These are phyloP conservation scores for Leucosporidium yakuticum DNA, from an alignment of 768 basidiomycete species.

Conservation along the genomic window DNA sequence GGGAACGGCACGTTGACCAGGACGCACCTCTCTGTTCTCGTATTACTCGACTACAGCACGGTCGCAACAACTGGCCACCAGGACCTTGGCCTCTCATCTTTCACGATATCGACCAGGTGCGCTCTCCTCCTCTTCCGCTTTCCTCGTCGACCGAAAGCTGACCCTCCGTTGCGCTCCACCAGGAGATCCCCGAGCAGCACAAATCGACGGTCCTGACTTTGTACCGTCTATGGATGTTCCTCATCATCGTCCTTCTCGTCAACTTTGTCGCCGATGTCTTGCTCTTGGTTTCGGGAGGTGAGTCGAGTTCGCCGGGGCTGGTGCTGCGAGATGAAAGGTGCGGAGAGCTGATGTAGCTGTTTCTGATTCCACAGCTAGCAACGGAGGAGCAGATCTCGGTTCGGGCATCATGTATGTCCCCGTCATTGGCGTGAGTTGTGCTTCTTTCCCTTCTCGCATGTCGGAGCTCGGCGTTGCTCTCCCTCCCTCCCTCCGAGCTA, in stretches of 20 bases:
- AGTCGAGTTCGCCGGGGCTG: too few species aligned
- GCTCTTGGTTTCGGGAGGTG: slow-evolving; percentile 65
- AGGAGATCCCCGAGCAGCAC: slow-evolving; percentile 75
- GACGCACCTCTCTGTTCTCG: slow-evolving; percentile 50
- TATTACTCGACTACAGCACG: slow-evolving; percentile 58
- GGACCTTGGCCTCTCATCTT: slow-evolving; percentile 85
- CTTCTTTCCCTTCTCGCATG: slow-evolving; percentile 52
- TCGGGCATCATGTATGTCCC: slow-evolving; percentile 73
- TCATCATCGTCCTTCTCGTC: slow-evolving; percentile 69
- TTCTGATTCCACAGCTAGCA: slow-evolving; percentile 1
- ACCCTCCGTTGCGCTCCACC: background rate
- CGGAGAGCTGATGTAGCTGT: background rate
- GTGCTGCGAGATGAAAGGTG: background rate
- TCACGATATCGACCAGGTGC: slow-evolving; percentile 65
- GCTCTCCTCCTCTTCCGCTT: background rate
- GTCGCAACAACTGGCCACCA: slow-evolving; percentile 88
- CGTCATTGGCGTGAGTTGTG: slow-evolving; percentile 69
- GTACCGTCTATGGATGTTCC: slow-evolving; percentile 90
- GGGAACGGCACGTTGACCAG: slow-evolving; percentile 1
- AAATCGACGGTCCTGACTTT: slow-evolving; percentile 73
- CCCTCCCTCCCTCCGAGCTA: slow-evolving; percentile 23
- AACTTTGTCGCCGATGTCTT: slow-evolving; percentile 87
- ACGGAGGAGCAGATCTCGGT: slow-evolving; percentile 69
- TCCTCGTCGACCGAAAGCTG: background rate
- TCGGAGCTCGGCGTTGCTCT: too few species aligned